Percentiles rank a stretch among this genome's conserved stretches.
Evolutionary conservation across 2,329 filamentous ascomycete species (phyloP).

Genomic region (Aspergillaceae sp.): DNA sequence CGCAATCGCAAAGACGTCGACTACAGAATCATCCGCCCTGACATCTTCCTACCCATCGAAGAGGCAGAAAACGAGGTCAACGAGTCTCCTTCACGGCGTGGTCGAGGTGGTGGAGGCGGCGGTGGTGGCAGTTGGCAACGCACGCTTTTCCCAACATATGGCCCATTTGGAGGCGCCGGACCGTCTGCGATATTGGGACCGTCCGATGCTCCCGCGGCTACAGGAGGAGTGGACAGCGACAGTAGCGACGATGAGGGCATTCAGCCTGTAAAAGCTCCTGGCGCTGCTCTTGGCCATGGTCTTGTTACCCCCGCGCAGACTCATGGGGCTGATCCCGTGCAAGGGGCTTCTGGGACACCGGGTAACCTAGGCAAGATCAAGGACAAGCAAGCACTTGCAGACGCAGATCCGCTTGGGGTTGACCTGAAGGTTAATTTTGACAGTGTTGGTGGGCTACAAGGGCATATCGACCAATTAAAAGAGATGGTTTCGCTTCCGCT

Average conservation of each 20-base stretch:
- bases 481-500: slow-evolving; percentile 96
- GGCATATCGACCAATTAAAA: slow-evolving; percentile 93
- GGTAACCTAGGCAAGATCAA: slow-evolving; percentile 90
- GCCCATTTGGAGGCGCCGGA: slow-evolving; percentile 81
- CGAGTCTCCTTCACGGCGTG: slow-evolving; percentile 60
- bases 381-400: slow-evolving; percentile 81
- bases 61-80: slow-evolving; percentile 61
- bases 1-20: slow-evolving; percentile 60
- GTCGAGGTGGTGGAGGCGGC: slow-evolving; percentile 54
- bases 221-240: slow-evolving; percentile 79
- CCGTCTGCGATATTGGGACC: slow-evolving; percentile 63
- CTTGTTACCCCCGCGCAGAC: slow-evolving; percentile 48
- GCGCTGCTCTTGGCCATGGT: slow-evolving; percentile 54
- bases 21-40: slow-evolving; percentile 76
- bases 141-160: slow-evolving; percentile 77
- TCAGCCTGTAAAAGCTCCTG: slow-evolving; percentile 52
- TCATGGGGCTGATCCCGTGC: slow-evolving; percentile 49
- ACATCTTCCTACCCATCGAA: slow-evolving; percentile 62
- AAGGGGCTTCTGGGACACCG: slow-evolving; percentile 52
- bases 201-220: slow-evolving; percentile 58
- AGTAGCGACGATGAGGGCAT: slow-evolving; percentile 89
- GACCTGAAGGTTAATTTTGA: slow-evolving; percentile 89
- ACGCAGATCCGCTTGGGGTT: slow-evolving; percentile 89
- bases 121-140: slow-evolving; percentile 59
- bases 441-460: slow-evolving; percentile 82